phyloP scores from a whole-genome alignment of 495 filamentous ascomycete species.

The Xylaria grammica region DNA sequence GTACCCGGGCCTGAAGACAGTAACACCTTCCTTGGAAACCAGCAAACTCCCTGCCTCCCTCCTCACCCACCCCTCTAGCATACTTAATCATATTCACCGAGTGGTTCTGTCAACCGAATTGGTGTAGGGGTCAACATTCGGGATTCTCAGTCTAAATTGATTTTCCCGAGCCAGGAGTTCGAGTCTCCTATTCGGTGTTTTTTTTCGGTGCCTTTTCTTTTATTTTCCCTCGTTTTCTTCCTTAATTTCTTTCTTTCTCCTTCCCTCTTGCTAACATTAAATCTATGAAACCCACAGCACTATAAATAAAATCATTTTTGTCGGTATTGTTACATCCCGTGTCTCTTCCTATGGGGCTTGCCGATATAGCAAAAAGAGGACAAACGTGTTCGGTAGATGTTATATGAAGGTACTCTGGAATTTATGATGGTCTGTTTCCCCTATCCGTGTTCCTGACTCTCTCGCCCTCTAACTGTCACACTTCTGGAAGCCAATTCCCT shows the following conservation, averaged over 20 bases:
- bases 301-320: too few relatives aligned
- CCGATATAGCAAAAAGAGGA: too few relatives aligned
- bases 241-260: background rate
- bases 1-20: too few relatives aligned
- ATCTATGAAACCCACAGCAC: too few relatives aligned
- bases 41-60: background rate
- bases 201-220: background rate
- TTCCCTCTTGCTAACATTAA: background rate
- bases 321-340: too few relatives aligned
- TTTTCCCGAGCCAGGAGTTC: slow-evolving; percentile 22
- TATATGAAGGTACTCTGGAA: too few relatives aligned
- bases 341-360: too few relatives aligned
- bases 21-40: background rate
- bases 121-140: slow-evolving; percentile 25
- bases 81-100: background rate
- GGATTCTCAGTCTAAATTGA: slow-evolving; percentile 19
- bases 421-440: too few relatives aligned
- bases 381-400: too few relatives aligned
- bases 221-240: background rate
- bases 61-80: background rate
- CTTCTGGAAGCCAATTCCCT: too few relatives aligned
- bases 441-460: too few relatives aligned
- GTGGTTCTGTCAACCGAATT: slow-evolving; percentile 13
- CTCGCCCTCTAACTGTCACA: too few relatives aligned
- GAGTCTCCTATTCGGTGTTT: slow-evolving; percentile 27